Conservation (phyloP, 2,329 filamentous ascomycete genomes). For the Fusarium sp. region DNA sequence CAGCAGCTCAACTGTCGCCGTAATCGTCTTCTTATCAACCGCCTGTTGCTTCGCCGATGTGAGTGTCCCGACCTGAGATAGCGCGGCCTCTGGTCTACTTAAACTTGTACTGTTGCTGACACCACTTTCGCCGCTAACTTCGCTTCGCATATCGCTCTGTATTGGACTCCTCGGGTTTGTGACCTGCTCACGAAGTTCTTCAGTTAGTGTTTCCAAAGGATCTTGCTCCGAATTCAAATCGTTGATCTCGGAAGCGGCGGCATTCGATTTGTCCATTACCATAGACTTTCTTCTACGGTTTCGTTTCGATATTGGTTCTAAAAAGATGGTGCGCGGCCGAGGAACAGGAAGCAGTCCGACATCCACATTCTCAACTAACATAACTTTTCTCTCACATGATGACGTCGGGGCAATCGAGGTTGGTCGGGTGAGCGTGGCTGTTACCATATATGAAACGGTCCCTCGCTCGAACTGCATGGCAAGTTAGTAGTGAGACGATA, state of each 20-base stretch:
- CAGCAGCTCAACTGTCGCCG: conserved; percentile 83
- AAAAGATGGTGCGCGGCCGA: conserved; percentile 83
- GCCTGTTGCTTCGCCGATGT: conserved; percentile 56
- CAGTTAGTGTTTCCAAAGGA: conserved; percentile 57
- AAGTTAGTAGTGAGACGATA: conserved; percentile 20
- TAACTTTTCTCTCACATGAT: conserved; percentile 84
- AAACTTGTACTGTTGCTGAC: conserved; percentile 74
- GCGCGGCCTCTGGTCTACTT: conserved; percentile 62
- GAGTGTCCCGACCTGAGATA: conserved; percentile 50
- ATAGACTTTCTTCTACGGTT: conserved; percentile 71
- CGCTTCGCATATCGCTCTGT: conserved; percentile 71
- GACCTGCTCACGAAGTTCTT: conserved; percentile 53
- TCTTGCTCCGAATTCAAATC: conserved; percentile 53
- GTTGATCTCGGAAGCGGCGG: conserved; percentile 57
- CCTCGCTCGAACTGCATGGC: conserved; percentile 87
- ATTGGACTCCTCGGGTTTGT: conserved; percentile 57
- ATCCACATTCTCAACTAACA: conserved; percentile 85
- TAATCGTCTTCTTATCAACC: conserved; percentile 82
- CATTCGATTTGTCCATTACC: conserved; percentile 58
- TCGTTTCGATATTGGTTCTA: conserved; percentile 85
- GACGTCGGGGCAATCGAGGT: conserved; percentile 85
- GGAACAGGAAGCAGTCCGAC: conserved; percentile 80
- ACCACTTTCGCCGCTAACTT: conserved; percentile 77
- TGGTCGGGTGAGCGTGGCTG: conserved; percentile 88
- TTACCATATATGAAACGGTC: conserved; percentile 91